These are phyloP conservation scores for Leccinum boreale DNA, from an alignment of 768 basidiomycete species.

Conservation along the genomic window DNA sequence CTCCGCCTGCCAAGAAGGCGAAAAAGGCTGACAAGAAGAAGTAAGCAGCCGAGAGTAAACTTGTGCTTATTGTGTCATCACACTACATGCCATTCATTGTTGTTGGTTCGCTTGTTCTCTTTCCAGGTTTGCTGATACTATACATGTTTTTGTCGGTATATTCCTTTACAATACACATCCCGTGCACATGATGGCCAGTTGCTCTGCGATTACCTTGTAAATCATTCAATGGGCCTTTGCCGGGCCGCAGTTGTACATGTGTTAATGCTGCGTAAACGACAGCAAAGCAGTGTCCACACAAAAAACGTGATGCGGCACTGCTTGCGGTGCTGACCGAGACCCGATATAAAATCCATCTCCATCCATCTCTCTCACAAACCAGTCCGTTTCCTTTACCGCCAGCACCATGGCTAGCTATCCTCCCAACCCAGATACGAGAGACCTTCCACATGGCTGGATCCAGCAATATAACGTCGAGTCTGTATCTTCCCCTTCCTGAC, in stretches of 20 bases:
- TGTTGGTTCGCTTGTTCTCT: conserved; percentile 5
- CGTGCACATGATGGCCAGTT: background rate
- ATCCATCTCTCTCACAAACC: conserved; percentile 22
- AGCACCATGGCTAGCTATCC: conserved; percentile 43
- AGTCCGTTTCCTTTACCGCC: conserved; percentile 7
- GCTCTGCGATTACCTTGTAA: conserved; percentile 2
- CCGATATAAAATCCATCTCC: conserved; percentile 23
- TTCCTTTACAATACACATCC: conserved; percentile 23
- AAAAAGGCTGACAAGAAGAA: conserved; percentile 28
- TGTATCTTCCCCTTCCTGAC: conserved; percentile 26
- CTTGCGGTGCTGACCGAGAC: conserved; percentile 2
- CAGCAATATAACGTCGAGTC: conserved; percentile 67
- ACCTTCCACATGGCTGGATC: conserved; percentile 66
- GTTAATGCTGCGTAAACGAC: conserved; percentile 19
- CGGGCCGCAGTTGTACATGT: conserved; percentile 14
- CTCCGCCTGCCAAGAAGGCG: conserved; percentile 29
- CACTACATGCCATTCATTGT: background rate
- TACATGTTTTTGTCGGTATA: conserved; percentile 27
- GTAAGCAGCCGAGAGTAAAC: conserved; percentile 11
- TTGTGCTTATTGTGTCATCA: conserved; percentile 8
- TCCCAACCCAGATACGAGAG: conserved; percentile 52
- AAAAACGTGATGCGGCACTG: conserved; percentile 15
- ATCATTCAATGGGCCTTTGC: background rate
- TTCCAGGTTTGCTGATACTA: conserved; percentile 18
- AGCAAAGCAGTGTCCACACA: conserved; percentile 33